Conservation (phyloP, 1,139 yeast genomes). For the Pichia sp. region DNA sequence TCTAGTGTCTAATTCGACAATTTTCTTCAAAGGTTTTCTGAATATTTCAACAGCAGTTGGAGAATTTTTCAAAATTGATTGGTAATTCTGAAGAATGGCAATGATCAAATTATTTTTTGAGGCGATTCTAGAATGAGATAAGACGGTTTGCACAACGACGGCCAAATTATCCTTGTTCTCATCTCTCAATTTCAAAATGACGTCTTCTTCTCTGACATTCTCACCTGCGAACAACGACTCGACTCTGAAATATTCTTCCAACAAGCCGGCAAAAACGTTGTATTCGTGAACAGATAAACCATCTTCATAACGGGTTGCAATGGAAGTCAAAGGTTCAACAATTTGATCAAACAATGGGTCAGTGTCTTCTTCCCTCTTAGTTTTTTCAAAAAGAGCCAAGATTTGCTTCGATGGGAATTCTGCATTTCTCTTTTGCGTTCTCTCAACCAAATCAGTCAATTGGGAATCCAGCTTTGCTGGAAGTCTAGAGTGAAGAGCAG, state of each 20-base stretch:
- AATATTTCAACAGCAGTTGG: constrained; percentile 68
- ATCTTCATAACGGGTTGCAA: constrained; percentile 65
- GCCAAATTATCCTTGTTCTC: constrained; percentile 74
- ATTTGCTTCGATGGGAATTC: constrained; percentile 93
- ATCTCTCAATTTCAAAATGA: constrained; percentile 79
- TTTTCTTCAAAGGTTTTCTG: constrained; percentile 64
- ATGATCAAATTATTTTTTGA: constrained; percentile 87
- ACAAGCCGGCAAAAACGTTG: constrained; percentile 62
- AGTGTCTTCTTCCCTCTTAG: constrained; percentile 42
- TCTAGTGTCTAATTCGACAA: constrained; percentile 86
- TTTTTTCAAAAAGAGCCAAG: constrained; percentile 56
- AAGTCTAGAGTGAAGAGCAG: constrained; percentile 89
- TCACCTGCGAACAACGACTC: constrained; percentile 77
- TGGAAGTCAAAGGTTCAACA: constrained; percentile 67
- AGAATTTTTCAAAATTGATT: constrained; percentile 59
- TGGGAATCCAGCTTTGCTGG: constrained; percentile 72
- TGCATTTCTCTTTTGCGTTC: constrained; percentile 62
- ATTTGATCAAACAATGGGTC: constrained; percentile 50
- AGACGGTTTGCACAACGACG: constrained; percentile 65
- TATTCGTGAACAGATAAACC: constrained; percentile 86
- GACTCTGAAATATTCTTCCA: constrained; percentile 68
- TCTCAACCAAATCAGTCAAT: constrained; percentile 61
- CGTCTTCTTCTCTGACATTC: constrained; percentile 78
- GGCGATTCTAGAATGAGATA: constrained; percentile 90
- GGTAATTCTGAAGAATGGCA: constrained; percentile 79